Evolutionary conservation across 2,329 filamentous ascomycete species (phyloP), one percentile per base, ranked within the genome.

Genomic region (Tolypocladium album): DNA sequence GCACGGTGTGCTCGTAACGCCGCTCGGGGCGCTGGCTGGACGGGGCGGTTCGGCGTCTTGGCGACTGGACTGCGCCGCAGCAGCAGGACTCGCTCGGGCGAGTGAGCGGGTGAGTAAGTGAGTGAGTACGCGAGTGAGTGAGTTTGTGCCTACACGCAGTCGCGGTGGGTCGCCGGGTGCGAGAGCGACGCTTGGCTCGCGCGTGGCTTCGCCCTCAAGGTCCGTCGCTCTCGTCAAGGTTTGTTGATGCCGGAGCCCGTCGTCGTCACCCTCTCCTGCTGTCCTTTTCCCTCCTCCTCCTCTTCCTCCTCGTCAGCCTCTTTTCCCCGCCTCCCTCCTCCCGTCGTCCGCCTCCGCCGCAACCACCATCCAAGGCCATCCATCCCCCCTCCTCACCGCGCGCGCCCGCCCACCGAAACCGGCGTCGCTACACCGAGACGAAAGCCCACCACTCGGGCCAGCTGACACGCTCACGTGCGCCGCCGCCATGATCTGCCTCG

Each of bases 401-500:
- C 4, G 7, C 40, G 40, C 40, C 42, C 8, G 2, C 3, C 4
- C 43, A 24, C 43, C 43, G 43, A 47, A 47, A 47, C 43, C 43
- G 43, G 43, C 43, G 20, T 22, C 20, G n/a, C 42, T n/a, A 45
- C 42, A 45, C 42, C 43, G 12, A 47, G 24, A 31, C 27, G 27
- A 31, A 31, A 31, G 5, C 3, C 3, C 27, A 31, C 27, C 27
- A 31, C 27, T 5, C 27, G 27, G 5, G 5, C n/a, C 43, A 47
- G 43, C 43, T 47, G 43, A 47, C 43, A 47, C 43, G 9, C 43
- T 24, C 43, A 47, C 43, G 43, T 47, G 43, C 12, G 4, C 43
- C 43, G 11, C 43, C 45, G 9, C 24, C 56, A 82, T 83, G 81
- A 83, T 82, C 64, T 81, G 81, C 61, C 79, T 81, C 15, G 81